A percentile compares a stretch with the other conserved stretches of the same genome.
Conservation (phyloP, 208 protist genomes). For the Porcisia hertigi region DNA sequence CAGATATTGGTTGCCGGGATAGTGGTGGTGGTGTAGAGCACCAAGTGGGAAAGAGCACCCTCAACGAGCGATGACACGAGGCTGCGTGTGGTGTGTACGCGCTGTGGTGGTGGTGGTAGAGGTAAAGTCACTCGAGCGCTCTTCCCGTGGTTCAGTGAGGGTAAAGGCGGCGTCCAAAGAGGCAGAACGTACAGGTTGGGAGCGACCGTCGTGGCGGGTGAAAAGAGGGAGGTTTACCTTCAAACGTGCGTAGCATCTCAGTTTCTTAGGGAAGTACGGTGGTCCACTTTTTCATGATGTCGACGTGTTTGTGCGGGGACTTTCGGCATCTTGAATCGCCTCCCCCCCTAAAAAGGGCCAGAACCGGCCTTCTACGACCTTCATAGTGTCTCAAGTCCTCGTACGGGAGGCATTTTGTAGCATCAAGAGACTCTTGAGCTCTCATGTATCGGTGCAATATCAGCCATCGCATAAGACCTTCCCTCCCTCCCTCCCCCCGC, state of each 20-base stretch:
- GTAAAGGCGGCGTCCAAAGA: neutral
- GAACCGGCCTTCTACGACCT: too few relatives aligned
- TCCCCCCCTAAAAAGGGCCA: too few relatives aligned
- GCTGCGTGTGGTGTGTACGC: neutral
- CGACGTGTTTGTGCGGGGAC: too few relatives aligned
- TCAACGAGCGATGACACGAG: neutral
- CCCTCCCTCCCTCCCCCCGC: neutral
- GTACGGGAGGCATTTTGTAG: too few relatives aligned
- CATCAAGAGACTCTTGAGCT: neutral
- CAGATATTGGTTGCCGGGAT: slow-evolving; percentile 10
- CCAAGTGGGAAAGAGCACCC: slow-evolving; percentile 4
- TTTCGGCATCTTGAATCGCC: too few relatives aligned
- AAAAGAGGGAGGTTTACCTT: neutral
- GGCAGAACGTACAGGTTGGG: neutral
- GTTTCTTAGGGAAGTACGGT: too few relatives aligned
- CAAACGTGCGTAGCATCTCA: neutral
- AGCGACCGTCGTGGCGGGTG: neutral
- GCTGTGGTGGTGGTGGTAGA: neutral
- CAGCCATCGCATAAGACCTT: neutral
- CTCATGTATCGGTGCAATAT: neutral
- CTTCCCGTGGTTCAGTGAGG: neutral
- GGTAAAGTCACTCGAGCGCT: neutral
- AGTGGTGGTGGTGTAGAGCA: neutral
- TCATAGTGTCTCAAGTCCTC: too few relatives aligned
- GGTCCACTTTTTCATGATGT: neutral